Evolutionary conservation across 2,329 filamentous ascomycete species (phyloP), one percentile per base, ranked within the genome.

Genomic region (Paecilomyces formosus): DNA sequence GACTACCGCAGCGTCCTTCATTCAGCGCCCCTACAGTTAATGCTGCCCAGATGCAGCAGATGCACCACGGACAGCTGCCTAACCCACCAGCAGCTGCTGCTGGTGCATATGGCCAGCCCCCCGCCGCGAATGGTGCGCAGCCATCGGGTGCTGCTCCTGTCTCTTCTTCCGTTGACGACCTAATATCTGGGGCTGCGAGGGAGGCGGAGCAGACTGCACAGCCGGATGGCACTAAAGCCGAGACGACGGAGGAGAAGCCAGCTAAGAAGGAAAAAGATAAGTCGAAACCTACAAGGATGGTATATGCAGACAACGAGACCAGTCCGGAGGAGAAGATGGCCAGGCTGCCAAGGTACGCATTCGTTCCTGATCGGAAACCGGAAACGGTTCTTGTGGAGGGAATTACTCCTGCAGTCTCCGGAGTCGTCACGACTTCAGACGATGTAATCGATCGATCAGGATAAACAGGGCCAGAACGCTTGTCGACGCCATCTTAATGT

Each of bases 321-420:
- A 94, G 89, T 68, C 89, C 91, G 1, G 92, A 97, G 78, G 92
- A 96, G 81, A 90, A 87, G 76, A 92, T 96, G 89, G 88, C 90
- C 28, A 77, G 79, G 70, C 78, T 94, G 77, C 81, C 88, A 61
- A 87, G 85, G 74, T 96, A 95, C 78, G 85, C 87, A 66, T 88
- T 84, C 72, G 78, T 79, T 68, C 82, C 82, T 67, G 72, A 76
- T 64, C 70, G 66, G 57, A 73, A 70, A 65, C 65, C 63, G 55
- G 69, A 76, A 59, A 76, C 72, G 60, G 68, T 63, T 50, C 65
- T 75, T 57, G 65, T 65, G 60, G 72, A 73, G 60, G 62, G 70
- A 60, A 70, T 70, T 63, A 66, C 65, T 60, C 66, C 70, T 61
- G 64, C 65, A 65, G 69, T 74, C 45, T 67, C 67, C 61, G 72